Evolutionary conservation across 2,329 filamentous ascomycete genomes (phyloP), one percentile per base, ranked within the genome.

Genomic region (Mollisia scopiformis): DNA sequence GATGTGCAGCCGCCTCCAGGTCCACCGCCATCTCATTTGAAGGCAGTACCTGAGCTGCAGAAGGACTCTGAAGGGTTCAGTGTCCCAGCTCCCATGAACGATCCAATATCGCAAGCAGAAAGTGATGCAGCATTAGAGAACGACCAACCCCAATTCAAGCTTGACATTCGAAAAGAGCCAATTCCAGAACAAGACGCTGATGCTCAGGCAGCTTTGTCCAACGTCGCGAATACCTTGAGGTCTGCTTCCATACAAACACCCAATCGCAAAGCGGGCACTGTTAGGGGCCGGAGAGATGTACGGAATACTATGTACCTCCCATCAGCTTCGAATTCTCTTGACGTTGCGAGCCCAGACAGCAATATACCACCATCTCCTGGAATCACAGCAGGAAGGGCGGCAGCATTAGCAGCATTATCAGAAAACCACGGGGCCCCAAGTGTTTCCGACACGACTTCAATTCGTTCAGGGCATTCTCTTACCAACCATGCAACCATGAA

Each of bases 261-360:
- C 21, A 84, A 85, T 59, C 85, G 90, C 27, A 90, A 87, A 70
- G 79, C 85, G 14, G 89, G 91, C 49, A 97, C 93, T 14, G 80
- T 96, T 16, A 86, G 95, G 67, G 95, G 95, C 55, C 89, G 95
- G 62, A 86, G 95, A 72, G 94, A 98, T 74, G 92, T 96, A 64
- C 87, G 94, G 61, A 96, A 96, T 75, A 97, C 93, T 1, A 88
- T 97, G 57, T 94, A 95, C 72, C 82, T 93, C 65, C 89, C 91
- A 13, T 10, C 54, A 41, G 77, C 76, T 41, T 70, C 76, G 11
- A 69, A 64, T 23, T 67, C 68, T 8, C 63, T 72, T 19, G 68
- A 71, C 11, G 64, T 67, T 23, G 37, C 53, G 23, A 57, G 41
- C 14, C 31, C 59, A 4, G 67, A 70, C 16, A 63, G 51, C 52